A percentile compares a stretch with the other conserved stretches of the same genome.
These are phyloP conservation scores for Aspergillus caelatus DNA, from an alignment of 2,329 filamentous ascomycete species.

Conservation along the genomic window DNA sequence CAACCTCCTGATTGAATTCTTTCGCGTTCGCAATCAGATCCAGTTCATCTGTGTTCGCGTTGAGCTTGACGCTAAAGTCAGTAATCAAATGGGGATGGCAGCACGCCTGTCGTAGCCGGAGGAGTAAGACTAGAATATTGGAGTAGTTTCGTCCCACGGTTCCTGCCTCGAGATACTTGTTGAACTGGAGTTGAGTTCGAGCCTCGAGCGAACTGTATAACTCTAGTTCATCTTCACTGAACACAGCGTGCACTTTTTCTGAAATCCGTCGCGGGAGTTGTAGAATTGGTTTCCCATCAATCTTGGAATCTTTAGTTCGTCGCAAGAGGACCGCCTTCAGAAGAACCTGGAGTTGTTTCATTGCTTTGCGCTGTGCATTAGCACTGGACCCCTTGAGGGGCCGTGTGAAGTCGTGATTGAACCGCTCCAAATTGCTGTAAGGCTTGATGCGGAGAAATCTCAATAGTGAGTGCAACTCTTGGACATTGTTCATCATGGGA, in stretches of 20 bases:
- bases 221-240: conserved; percentile 65
- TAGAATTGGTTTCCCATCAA: conserved; percentile 79
- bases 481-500: conserved; percentile 84
- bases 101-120: conserved; percentile 78
- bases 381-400: conserved; percentile 51
- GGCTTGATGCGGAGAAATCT: conserved; percentile 76
- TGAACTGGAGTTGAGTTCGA: conserved; percentile 71
- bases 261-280: conserved; percentile 67
- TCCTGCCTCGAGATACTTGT: conserved; percentile 71
- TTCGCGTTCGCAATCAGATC: conserved; percentile 67
- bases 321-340: conserved; percentile 81
- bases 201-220: conserved; percentile 70
- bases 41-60: conserved; percentile 52
- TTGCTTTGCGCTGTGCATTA: conserved; percentile 51
- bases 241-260: conserved; percentile 63
- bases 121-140: conserved; percentile 75
- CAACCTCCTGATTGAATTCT: conserved; percentile 60
- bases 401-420: conserved; percentile 60
- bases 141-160: conserved; percentile 75
- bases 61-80: conserved; percentile 61
- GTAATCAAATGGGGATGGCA: conserved; percentile 75
- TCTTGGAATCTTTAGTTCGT: conserved; percentile 75
- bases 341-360: conserved; percentile 72
- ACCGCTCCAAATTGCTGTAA: conserved; percentile 67
- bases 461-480: conserved; percentile 76